Evolutionary conservation across 1,139 yeast genomes (phyloP).

Genomic region (Candida frijolesensis): DNA sequence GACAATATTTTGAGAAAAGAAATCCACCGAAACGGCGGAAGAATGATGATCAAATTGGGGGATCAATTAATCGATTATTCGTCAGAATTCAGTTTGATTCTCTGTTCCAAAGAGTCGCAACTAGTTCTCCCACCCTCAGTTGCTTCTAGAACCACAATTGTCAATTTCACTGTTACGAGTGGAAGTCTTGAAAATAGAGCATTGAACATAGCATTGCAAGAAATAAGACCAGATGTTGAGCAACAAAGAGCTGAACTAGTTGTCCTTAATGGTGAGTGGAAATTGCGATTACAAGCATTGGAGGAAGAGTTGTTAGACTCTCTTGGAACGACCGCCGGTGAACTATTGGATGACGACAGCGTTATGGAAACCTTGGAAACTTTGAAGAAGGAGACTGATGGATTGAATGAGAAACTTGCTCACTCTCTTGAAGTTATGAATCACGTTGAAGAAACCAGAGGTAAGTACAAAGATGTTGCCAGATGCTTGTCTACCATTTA

Average conservation of each 20-base stretch:
- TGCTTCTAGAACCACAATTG: slow-evolving; percentile 58
- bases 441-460: slow-evolving; percentile 51
- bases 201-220: slow-evolving; percentile 56
- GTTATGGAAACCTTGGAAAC: slow-evolving; percentile 62
- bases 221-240: slow-evolving; percentile 70
- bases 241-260: slow-evolving; percentile 54
- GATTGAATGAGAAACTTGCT: slow-evolving; percentile 53
- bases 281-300: slow-evolving; percentile 51
- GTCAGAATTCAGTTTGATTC: slow-evolving; percentile 58
- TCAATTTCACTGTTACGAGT: slow-evolving; percentile 73
- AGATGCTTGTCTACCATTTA: slow-evolving; percentile 54
- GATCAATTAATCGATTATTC: slow-evolving; percentile 68
- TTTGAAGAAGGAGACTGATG: slow-evolving; percentile 63
- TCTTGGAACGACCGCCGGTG: slow-evolving; percentile 59
- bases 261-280: slow-evolving; percentile 62
- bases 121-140: slow-evolving; percentile 55
- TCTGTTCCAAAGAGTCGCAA: slow-evolving; percentile 64
- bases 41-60: slow-evolving; percentile 64
- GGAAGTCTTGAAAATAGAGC: slow-evolving; percentile 67
- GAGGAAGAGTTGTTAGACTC: slow-evolving; percentile 65
- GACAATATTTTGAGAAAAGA: slow-evolving; percentile 65
- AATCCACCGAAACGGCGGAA: slow-evolving; percentile 67
- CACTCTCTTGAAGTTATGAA: slow-evolving; percentile 58
- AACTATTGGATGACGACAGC: slow-evolving; percentile 67
- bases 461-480: slow-evolving; percentile 56